Base-by-base conservation (phyloP, 192 early-diverging fungal genomes). In the Coemansia sp. region DNA sequence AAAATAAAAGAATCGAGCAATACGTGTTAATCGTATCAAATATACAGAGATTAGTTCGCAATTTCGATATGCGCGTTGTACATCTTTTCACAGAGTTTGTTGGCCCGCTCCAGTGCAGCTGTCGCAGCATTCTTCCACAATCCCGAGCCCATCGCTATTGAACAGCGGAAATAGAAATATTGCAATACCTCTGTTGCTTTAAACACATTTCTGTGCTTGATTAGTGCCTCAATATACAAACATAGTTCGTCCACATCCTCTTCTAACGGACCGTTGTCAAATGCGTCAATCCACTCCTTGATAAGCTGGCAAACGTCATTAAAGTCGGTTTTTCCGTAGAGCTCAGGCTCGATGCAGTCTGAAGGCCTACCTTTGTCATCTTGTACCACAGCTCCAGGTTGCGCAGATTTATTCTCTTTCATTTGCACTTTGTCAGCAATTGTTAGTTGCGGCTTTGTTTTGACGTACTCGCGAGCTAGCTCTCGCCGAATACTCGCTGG, bases 401-500 rank as follows among this genome's bases (percentile, higher is more conserved):
- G 25, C 25, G 51, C 51, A 3, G 11, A 14, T 6, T 20, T 52
- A 6, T 52, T 5, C 6, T 52, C 28, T 25, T 22, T 14, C 3
- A 14, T 6, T 20, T 22, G 51, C 11, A 22, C 5, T 52, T 2
- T 52, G 2, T 20, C 25, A 7, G 4, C 10, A 11, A 5, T 32
- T 31, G 29, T 48, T n/a, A n/a, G n/a, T 33, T 58, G 42, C 16
- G 64, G 68, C 20, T 68, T 73, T 20, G 70, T 59, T 32, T 51
- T 69, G 7, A 72, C 36, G 36, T 76, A 76, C 6, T 72, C 69
- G 45, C 73, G 66, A 22, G 70, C 67, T 22, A 82, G 33, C 50
- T 82, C 73, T 20, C 71, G 79, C 4, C 73, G 70, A 20, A 82
- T 73, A 22, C 34, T 67, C 20, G 51, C 49, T 3, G 79, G 79